phyloP scores from a whole-genome alignment of 305 asterid genomes.

The Stenogyne calaminthoides region DNA sequence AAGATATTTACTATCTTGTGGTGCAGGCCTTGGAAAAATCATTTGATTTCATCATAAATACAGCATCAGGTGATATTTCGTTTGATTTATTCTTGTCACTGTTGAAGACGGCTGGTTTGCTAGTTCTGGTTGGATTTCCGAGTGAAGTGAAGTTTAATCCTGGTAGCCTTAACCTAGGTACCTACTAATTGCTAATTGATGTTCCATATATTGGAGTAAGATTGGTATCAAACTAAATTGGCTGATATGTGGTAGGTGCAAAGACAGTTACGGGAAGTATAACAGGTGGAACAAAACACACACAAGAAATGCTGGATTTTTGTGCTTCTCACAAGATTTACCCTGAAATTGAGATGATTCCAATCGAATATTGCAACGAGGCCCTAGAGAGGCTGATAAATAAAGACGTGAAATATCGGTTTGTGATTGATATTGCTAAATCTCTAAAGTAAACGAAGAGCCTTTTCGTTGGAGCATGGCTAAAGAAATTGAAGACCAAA shows the following conservation, averaged over 20 bases:
- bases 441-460: slow-evolving; percentile 47
- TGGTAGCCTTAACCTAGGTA: slow-evolving; percentile 57
- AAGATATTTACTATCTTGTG: neutral
- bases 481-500: neutral
- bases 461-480: neutral
- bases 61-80: slow-evolving; percentile 79
- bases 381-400: slow-evolving; percentile 79
- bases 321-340: slow-evolving; percentile 80
- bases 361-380: slow-evolving; percentile 70
- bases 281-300: slow-evolving; percentile 81
- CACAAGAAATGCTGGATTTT: slow-evolving; percentile 84
- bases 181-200: neutral
- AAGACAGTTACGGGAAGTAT: slow-evolving; percentile 65
- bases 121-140: slow-evolving; percentile 84
- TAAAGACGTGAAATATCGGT: slow-evolving; percentile 82
- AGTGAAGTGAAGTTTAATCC: slow-evolving; percentile 77
- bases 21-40: slow-evolving; percentile 62
- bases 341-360: slow-evolving; percentile 71
- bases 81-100: slow-evolving; percentile 68
- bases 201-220: neutral
- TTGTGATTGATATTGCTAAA: slow-evolving; percentile 80
- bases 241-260: slow-evolving; percentile 44
- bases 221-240: neutral
- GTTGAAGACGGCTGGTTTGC: slow-evolving; percentile 76
- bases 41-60: slow-evolving; percentile 77